Base-by-base conservation (phyloP, 2,329 filamentous ascomycete species). In the Neopestalotiopsis clavispora region DNA sequence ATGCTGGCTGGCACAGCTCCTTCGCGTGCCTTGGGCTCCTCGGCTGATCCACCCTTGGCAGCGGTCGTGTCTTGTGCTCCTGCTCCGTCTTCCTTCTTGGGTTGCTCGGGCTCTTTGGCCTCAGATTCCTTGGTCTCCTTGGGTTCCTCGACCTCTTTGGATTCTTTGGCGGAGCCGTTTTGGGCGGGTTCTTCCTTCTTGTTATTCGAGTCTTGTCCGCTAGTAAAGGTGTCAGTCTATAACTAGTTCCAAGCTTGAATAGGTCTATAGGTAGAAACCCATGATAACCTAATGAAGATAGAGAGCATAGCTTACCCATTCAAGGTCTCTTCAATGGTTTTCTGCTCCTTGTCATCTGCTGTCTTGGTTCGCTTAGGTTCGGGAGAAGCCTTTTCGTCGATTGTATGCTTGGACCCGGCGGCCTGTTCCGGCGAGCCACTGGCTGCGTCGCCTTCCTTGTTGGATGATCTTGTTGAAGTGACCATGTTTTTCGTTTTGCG, bases 281-380 rank as follows among this genome's bases (percentile, higher is more conserved):
- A 3, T n/a, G 38, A 40, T 12, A 1, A 14, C 1, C 2, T 10
- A 42, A 28, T 9, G 10, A 17, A 9, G 32, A 32, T 23, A 17
- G 14, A 59, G 32, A 30, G 42, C 6, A 4, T 17, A 58, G 68
- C 65, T 14, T 69, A 77, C 76, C 71, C 77, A 10, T 79, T 78
- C 57, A 87, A 77, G 0, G 81, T 83, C 71, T 88, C 84, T 69
- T 89, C 86, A 42, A 88, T 80, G 0, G 84, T 87, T 72, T 83
- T 83, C 74, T 89, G 86, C 69, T 83, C 81, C 71, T 80, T 82
- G 14, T 69, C 70, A 13, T 74, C 70, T 10, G 71, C 72, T 66
- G 74, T 78, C 68, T 78, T 80, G n/a, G 78, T 76, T 30, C 81
- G 81, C 73, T 85, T 84, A 13, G 80, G 72, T 59, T 80, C 72